Percentiles rank a stretch among this genome's conserved stretches.
These are phyloP conservation scores for Cotoneaster glaucophyllus DNA, from an alignment of 306 rosid genomes.

Conservation along the genomic window DNA sequence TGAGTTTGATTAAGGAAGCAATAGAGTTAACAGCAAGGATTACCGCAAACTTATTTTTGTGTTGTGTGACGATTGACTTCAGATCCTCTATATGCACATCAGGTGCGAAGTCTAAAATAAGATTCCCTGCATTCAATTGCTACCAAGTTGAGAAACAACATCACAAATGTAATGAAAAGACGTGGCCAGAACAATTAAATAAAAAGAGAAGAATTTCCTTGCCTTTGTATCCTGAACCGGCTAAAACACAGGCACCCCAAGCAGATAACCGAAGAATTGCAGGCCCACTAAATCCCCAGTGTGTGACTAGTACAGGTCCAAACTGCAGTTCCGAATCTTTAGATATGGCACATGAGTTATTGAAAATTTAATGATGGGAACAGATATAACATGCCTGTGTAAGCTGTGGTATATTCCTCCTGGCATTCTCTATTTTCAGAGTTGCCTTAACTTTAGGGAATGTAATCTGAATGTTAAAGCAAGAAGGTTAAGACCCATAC, in stretches of 20 bases:
- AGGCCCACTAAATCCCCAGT: slow-evolving; percentile 97
- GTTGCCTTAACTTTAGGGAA: slow-evolving; percentile 73
- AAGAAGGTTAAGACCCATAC: not conserved
- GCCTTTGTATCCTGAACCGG: slow-evolving; percentile 66
- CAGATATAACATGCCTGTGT: slow-evolving; percentile 56
- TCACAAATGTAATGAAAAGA: not conserved
- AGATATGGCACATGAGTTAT: slow-evolving; percentile 6
- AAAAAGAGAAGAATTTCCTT: slow-evolving; percentile 6
- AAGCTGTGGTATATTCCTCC: slow-evolving; percentile 57
- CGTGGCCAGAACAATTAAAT: not conserved
- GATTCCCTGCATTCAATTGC: slow-evolving; percentile 52
- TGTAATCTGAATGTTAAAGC: slow-evolving; percentile 51
- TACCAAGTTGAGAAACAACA: slow-evolving; percentile 16
- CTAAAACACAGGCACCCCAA: slow-evolving; percentile 87
- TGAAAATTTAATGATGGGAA: slow-evolving; percentile 9
- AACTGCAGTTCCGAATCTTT: slow-evolving; percentile 38
- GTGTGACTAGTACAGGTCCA: slow-evolving; percentile 88
- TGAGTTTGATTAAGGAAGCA: slow-evolving; percentile 15
- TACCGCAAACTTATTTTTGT: slow-evolving; percentile 71
- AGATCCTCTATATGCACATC: slow-evolving; percentile 63
- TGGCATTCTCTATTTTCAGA: slow-evolving; percentile 53
- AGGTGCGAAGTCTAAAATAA: slow-evolving; percentile 71
- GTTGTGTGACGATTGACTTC: slow-evolving; percentile 55
- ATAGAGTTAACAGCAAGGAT: slow-evolving; percentile 4
- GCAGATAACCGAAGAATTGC: slow-evolving; percentile 86